These are phyloP conservation scores for Metschnikowia drakensbergensis DNA, from an alignment of 805 yeast species.

Conservation along the genomic window DNA sequence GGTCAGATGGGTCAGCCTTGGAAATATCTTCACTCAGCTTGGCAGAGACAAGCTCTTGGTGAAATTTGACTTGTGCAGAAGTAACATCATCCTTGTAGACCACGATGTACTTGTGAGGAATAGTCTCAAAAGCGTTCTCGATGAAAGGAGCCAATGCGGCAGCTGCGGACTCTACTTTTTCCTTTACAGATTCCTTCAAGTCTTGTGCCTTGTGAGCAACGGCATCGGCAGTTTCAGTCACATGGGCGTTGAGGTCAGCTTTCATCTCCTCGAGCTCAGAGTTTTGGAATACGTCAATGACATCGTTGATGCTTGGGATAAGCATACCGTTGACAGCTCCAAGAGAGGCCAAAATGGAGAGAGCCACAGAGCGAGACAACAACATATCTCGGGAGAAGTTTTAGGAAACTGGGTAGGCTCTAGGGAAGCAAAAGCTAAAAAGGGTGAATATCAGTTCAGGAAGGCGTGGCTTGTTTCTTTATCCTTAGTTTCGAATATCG, in stretches of 20 bases:
- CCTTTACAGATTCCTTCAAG: constrained; percentile 4
- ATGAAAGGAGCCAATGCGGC: constrained; percentile 15
- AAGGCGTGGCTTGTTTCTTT: neutral
- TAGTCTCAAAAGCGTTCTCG: constrained; percentile 28
- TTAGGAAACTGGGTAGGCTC: neutral
- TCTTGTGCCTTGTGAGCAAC: constrained; percentile 11
- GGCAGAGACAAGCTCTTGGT: constrained; percentile 55
- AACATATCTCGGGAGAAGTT: constrained; percentile 23
- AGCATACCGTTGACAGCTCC: constrained; percentile 46
- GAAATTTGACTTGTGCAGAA: constrained; percentile 54
- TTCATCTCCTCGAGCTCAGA: constrained; percentile 16
- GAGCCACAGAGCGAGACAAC: constrained; percentile 40
- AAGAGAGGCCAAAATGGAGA: constrained; percentile 39
- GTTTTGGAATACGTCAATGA: constrained; percentile 33
- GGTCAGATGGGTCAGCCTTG: constrained; percentile 22
- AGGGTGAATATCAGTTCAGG: neutral
- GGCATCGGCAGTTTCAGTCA: constrained; percentile 9
- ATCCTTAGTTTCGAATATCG: neutral
- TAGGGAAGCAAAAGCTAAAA: neutral
- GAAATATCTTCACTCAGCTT: constrained; percentile 46
- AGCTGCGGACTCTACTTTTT: constrained; percentile 10
- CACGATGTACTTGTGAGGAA: constrained; percentile 78
- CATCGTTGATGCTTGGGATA: constrained; percentile 51
- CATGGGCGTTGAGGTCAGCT: constrained; percentile 10
- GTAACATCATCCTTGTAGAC: constrained; percentile 69